phyloP scores from a whole-genome alignment of 75 land plant species.

The Sequoia sempervirens region DNA sequence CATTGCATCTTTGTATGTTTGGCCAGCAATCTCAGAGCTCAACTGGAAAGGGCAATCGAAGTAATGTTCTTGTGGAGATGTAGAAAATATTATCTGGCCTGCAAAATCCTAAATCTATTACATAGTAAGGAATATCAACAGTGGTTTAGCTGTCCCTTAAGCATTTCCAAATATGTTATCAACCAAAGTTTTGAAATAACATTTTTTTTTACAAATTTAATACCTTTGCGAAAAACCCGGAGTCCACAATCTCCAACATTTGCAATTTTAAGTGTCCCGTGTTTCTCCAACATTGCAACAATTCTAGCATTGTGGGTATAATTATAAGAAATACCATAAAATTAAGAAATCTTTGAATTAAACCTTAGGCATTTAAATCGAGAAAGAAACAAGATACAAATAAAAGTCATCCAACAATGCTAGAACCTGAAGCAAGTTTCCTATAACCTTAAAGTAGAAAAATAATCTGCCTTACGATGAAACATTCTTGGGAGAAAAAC shows the following conservation, averaged over 20 bases:
- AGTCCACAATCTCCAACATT: conserved; percentile 96
- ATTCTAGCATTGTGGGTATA: conserved; percentile 36
- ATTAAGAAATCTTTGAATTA: background rate
- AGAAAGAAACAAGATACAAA: background rate
- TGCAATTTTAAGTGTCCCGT: conserved; percentile 74
- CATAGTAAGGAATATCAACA: background rate
- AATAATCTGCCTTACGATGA: background rate
- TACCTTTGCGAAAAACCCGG: conserved; percentile 75
- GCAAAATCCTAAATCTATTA: conserved; percentile 8
- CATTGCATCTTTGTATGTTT: conserved; percentile 87
- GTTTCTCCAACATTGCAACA: conserved; percentile 77
- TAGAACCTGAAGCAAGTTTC: background rate
- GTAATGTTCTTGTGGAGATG: conserved; percentile 89
- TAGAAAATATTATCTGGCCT: conserved; percentile 75
- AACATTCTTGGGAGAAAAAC: background rate
- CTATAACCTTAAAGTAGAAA: background rate
- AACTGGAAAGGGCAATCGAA: conserved; percentile 98
- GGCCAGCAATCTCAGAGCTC: conserved; percentile 73
- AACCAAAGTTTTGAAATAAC: background rate
- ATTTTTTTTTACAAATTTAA: background rate
- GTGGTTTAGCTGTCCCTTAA: background rate
- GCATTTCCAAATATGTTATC: background rate
- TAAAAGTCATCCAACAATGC: background rate
- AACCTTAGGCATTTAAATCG: background rate
- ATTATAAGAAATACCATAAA: background rate